Conservation (phyloP, 2,329 filamentous ascomycete species). For the Zalaria obscura region DNA sequence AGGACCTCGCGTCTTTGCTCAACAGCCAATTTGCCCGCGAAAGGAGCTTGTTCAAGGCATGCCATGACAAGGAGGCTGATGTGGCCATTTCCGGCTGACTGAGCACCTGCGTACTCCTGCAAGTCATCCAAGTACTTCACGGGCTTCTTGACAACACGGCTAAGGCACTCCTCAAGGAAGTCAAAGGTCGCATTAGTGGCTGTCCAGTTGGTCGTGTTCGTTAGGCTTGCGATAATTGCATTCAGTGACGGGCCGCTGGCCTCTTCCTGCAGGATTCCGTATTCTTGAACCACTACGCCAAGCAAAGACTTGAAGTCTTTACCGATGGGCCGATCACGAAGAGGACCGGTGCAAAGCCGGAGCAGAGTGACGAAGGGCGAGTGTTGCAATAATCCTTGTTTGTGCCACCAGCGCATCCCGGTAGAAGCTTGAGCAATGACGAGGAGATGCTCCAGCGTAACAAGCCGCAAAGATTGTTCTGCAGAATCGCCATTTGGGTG, state of each 20-base stretch:
- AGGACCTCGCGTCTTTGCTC: conserved; percentile 6
- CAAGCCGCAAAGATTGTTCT: conserved; percentile 39
- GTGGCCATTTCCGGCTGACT: conserved; percentile 10
- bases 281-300: conserved; percentile 46
- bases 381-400: conserved; percentile 44
- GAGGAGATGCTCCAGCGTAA: conserved; percentile 71
- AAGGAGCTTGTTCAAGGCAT: conserved; percentile 66
- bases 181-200: conserved; percentile 35
- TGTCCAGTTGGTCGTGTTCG: conserved; percentile 4
- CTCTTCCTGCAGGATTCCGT: conserved; percentile 46
- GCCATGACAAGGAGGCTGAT: conserved; percentile 55
- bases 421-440: conserved; percentile 68
- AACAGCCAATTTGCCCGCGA: conserved; percentile 33
- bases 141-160: conserved; percentile 59
- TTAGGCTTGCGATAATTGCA: conserved; percentile 32
- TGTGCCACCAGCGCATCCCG: conserved; percentile 83
- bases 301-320: conserved; percentile 32
- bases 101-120: conserved; percentile 29
- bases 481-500: conserved; percentile 15
- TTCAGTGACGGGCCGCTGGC: conserved; percentile 24
- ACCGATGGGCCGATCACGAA: conserved; percentile 23
- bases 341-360: conserved; percentile 34
- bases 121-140: conserved; percentile 72
- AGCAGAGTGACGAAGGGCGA: conserved; percentile 63
- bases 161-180: conserved; percentile 74